Evolutionary conservation across 768 basidiomycete genomes (phyloP), one percentile per base, ranked within the genome.

Genomic region (Phlebiopsis flavidoalba): DNA sequence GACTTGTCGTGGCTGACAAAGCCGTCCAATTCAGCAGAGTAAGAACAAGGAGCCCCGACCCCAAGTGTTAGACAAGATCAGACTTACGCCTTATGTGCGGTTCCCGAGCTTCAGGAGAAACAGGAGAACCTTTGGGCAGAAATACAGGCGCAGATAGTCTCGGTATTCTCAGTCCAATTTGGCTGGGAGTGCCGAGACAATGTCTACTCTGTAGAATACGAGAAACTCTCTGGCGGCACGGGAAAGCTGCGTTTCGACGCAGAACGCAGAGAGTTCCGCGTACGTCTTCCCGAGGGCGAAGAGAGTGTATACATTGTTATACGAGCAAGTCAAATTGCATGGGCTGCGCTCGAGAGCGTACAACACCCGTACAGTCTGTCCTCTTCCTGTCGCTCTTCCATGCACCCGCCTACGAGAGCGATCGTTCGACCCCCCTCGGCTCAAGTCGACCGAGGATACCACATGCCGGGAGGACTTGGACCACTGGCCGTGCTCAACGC

Each of bases 131-230:
- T 54, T 11, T 36, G 53, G 46, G 53, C 55, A 24, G 62, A 74
- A 22, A 71, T 82, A 8, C 63, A 67, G n/a, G 37, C 63, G 3
- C 62, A 65, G 17, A 37, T 46, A 8, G 70, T 82, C 24, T 58
- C 64, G 7, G 65, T 85, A 53, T 61, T 61, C 4, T 66, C 70
- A 4, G 62, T 88, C 26, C 85, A 86, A 64, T 85, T 86, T 63
- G 82, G 83, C 14, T 85, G 84, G 85, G 74, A 78, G 65, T 86
- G 85, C 61, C 77, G 84, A n/a, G 84, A 85, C 65, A 68, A 73
- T 5, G 74, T 77, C 0, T 79, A 82, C 60, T 89, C 87, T 17
- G 69, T 81, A 48, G 86, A 88, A 70, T 84, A 80, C 77, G 82
- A 84, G 70, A 70, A 74, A 24, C 11, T 46, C 7, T 73, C 70